Evolutionary conservation across 2,329 filamentous ascomycete genomes (phyloP).

Genomic region (Epichloe coenophiala): DNA sequence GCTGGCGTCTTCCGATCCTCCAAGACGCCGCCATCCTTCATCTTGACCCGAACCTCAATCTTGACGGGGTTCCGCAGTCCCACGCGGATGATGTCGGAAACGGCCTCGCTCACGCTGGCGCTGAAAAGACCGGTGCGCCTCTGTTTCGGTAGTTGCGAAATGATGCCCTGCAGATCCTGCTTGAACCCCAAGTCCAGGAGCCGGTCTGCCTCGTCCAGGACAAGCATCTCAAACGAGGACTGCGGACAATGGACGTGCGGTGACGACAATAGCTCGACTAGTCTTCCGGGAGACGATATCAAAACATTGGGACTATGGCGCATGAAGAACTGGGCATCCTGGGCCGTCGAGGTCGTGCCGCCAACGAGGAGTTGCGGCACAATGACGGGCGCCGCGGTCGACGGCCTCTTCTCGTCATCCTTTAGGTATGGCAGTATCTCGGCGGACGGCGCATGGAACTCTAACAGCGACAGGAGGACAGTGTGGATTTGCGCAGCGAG

Average conservation of each 20-base stretch:
- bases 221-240: conserved; percentile 79
- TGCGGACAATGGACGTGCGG: conserved; percentile 79
- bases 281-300: conserved; percentile 78
- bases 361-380: conserved; percentile 83
- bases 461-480: conserved; percentile 62
- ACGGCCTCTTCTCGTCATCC: conserved; percentile 41
- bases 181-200: conserved; percentile 90
- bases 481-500: conserved; percentile 81
- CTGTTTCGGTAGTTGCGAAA: conserved; percentile 80
- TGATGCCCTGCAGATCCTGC: conserved; percentile 73
- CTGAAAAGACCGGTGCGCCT: conserved; percentile 87
- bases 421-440: conserved; percentile 43
- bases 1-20: conserved; percentile 83
- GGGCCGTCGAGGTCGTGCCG: conserved; percentile 62
- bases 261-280: conserved; percentile 76
- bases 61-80: conserved; percentile 90
- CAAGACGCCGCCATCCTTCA: conserved; percentile 47
- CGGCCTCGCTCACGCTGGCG: conserved; percentile 88
- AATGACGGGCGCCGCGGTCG: conserved; percentile 37
- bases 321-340: conserved; percentile 77
- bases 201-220: conserved; percentile 89
- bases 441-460: conserved; percentile 72
- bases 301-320: conserved; percentile 77
- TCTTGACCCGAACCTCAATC: conserved; percentile 82
- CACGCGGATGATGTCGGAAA: conserved; percentile 83